phyloP scores from a whole-genome alignment of 495 filamentous ascomycete genomes.

The Daldinia loculata region DNA sequence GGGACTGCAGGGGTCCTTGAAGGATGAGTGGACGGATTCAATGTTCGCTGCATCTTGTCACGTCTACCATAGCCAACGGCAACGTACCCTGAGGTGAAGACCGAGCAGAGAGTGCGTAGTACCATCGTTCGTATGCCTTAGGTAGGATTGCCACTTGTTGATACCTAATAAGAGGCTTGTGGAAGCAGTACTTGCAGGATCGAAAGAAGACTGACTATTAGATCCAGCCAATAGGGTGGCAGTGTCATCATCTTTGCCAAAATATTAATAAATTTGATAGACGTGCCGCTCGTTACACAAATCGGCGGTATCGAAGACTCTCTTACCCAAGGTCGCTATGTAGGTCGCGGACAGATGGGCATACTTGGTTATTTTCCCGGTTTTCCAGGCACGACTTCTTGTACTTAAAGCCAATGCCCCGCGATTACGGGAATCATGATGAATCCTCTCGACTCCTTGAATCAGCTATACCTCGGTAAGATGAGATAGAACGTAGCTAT shows the following conservation, averaged over 20 bases:
- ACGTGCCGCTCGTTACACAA: constrained; percentile 37
- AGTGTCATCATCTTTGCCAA: constrained; percentile 20
- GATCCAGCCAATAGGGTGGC: constrained; percentile 18
- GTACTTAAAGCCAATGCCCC: neutral
- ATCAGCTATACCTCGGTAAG: neutral
- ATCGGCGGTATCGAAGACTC: constrained; percentile 25
- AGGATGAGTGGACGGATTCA: constrained; percentile 23
- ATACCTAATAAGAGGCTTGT: constrained; percentile 30
- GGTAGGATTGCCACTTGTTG: constrained; percentile 39
- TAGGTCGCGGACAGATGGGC: constrained; percentile 9
- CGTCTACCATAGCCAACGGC: constrained; percentile 22
- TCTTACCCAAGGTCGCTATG: neutral
- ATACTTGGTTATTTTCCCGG: neutral
- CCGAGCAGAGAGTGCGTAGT: constrained; percentile 14
- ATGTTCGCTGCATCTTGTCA: constrained; percentile 21
- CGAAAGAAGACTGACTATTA: constrained; percentile 13
- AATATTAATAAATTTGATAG: constrained; percentile 30
- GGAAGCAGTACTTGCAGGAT: constrained; percentile 14
- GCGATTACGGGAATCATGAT: neutral
- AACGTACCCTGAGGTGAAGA: constrained; percentile 4
- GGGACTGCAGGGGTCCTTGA: constrained; percentile 22
- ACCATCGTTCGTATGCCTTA: constrained; percentile 23
- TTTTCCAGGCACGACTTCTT: neutral
- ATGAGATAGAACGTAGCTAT: neutral
- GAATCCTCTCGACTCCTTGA: neutral